A percentile compares a stretch with the other conserved stretches of the same genome.
These are phyloP conservation scores for Neostapfia colusana DNA, from an alignment of 176 grass and related monocot species.

Conservation along the genomic window DNA sequence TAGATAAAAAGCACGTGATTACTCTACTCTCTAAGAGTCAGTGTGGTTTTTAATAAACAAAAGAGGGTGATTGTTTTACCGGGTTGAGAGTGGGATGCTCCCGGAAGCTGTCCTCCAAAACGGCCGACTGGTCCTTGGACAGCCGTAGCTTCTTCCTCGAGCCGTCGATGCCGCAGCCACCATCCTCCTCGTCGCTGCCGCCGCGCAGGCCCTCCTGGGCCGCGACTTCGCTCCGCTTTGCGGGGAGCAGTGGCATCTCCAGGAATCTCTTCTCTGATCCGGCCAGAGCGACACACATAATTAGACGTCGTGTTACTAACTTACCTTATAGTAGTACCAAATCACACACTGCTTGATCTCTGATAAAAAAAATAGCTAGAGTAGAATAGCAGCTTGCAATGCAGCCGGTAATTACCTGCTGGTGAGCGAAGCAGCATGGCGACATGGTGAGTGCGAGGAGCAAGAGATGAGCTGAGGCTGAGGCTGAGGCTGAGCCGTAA, in stretches of 20 bases:
- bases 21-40: not conserved
- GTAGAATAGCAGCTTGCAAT: not conserved
- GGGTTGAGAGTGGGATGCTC: conserved; percentile 87
- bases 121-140: conserved; percentile 80
- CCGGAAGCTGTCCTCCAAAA: conserved; percentile 85
- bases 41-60: not conserved
- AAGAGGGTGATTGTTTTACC: conserved; percentile 9
- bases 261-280: conserved; percentile 46
- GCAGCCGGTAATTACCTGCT: conserved; percentile 48
- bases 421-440: conserved; percentile 46
- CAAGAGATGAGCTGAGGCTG: conserved; percentile 57
- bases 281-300: not conserved
- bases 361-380: too few relatives aligned
- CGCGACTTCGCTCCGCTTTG: conserved; percentile 43
- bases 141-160: conserved; percentile 82
- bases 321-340: too few relatives aligned
- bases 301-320: not conserved
- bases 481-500: conserved; percentile 80
- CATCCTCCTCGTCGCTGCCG: conserved; percentile 80
- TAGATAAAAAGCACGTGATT: not conserved
- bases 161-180: conserved; percentile 53
- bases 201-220: conserved; percentile 45
- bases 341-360: not conserved
- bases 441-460: conserved; percentile 46
- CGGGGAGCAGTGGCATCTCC: conserved; percentile 53